Evolutionary conservation across 2,329 filamentous ascomycete species (phyloP).

Genomic region (Pyrenochaeta sp.): DNA sequence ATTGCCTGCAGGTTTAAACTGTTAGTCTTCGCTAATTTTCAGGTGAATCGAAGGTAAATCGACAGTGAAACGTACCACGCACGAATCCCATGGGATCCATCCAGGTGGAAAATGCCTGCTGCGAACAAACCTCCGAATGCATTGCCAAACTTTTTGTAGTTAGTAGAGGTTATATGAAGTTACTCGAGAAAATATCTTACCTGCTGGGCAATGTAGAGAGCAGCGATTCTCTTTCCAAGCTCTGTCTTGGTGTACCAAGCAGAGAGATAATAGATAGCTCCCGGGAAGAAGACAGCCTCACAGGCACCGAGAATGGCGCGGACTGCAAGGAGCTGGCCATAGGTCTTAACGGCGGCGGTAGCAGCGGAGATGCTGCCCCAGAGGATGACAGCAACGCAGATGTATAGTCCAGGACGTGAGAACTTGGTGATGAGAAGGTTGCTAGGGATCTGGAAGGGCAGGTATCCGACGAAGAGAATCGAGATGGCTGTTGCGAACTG

Average conservation of each 20-base stretch:
- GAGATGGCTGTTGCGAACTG: constrained; percentile 47
- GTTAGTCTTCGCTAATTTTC: no score
- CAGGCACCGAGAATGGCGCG: constrained; percentile 33
- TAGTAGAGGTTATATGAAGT: no score
- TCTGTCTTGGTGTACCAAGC: constrained; percentile 69
- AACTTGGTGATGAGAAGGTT: constrained; percentile 29
- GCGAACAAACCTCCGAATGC: constrained; percentile 52
- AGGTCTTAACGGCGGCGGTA: constrained; percentile 21
- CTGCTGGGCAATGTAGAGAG: constrained; percentile 47
- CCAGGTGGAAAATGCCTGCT: constrained; percentile 42
- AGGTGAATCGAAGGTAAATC: no score
- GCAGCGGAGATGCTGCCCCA: constrained; percentile 29
- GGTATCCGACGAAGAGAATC: constrained; percentile 62
- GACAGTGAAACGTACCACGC: no score
- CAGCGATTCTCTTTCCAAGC: constrained; percentile 40
- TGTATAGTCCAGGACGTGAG: constrained; percentile 24
- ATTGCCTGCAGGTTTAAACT: no score
- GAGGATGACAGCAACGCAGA: constrained; percentile 23
- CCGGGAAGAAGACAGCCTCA: constrained; percentile 61
- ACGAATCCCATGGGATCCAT: constrained; percentile 29
- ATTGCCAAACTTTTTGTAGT: constrained; percentile 45
- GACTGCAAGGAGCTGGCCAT: constrained; percentile 25
- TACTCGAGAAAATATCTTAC: no score
- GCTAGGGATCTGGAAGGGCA: constrained; percentile 27
- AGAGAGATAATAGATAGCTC: constrained; percentile 66